These are phyloP conservation scores for Alternaria angustiovoidea DNA, from an alignment of 2,329 filamentous ascomycete genomes.

Conservation along the genomic window DNA sequence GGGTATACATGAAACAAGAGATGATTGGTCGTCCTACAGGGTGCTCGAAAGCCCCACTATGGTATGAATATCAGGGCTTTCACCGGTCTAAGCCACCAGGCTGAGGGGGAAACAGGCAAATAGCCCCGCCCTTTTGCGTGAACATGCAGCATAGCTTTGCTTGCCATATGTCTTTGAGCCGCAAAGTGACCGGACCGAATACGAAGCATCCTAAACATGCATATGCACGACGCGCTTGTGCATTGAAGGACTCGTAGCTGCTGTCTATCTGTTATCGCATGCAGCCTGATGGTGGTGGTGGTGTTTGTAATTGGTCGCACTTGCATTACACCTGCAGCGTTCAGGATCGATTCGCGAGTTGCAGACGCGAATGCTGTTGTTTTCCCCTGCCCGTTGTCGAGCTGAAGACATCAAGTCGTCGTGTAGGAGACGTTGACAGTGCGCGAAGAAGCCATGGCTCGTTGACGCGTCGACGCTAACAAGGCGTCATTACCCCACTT, in stretches of 20 bases:
- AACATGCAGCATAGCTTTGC: constrained; percentile 5
- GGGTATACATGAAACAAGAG: constrained; percentile 10
- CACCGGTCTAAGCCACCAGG: constrained; percentile 34
- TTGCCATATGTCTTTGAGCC: constrained; percentile 16
- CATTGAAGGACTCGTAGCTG: constrained; percentile 18
- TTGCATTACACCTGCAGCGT: constrained; percentile 6
- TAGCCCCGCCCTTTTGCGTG: constrained; percentile 10
- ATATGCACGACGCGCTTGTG: constrained; percentile 21
- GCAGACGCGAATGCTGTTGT: neutral
- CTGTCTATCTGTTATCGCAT: constrained; percentile 5
- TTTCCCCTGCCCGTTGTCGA: neutral
- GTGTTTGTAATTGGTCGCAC: constrained; percentile 4
- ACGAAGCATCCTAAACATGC: constrained; percentile 11
- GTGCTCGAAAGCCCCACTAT: constrained; percentile 23
- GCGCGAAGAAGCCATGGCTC: neutral
- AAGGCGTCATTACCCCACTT: constrained; percentile 7
- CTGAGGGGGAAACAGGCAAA: constrained; percentile 25
- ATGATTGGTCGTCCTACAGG: constrained; percentile 22
- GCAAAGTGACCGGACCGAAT: constrained; percentile 29
- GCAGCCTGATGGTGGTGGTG: constrained; percentile 17
- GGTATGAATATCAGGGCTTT: constrained; percentile 21
- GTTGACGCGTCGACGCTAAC: neutral
- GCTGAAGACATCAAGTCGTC: neutral
- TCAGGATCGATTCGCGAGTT: neutral
- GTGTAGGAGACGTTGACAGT: neutral